Evolutionary conservation across 129 eudicot species (phyloP).

Genomic region (Chrysanthemum seticuspe): DNA sequence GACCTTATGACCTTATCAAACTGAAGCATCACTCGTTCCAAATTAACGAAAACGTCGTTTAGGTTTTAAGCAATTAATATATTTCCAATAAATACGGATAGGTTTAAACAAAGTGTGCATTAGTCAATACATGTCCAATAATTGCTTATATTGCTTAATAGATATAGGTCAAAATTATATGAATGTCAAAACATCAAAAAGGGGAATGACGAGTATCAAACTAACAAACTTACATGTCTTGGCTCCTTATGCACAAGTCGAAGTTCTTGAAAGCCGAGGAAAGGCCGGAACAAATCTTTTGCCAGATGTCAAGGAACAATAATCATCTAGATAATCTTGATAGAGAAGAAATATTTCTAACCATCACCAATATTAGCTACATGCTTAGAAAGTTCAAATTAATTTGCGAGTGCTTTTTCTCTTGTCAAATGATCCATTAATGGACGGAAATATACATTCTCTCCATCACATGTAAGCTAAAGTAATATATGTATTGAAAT

Average conservation of each 20-base stretch:
- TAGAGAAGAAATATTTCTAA: not conserved
- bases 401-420: not conserved
- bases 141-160: not conserved
- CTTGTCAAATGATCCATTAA: not conserved
- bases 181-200: not conserved
- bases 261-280: constrained; percentile 74
- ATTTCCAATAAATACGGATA: too few species aligned
- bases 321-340: not conserved
- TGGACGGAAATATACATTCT: not conserved
- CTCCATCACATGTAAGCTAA: not conserved
- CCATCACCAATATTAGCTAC: not conserved
- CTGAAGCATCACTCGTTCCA: constrained; percentile 5
- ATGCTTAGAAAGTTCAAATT: not conserved
- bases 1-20: constrained; percentile 2
- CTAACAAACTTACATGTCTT: constrained; percentile 67
- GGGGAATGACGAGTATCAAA: constrained; percentile 8
- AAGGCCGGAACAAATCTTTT: constrained; percentile 88
- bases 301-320: constrained; percentile 45
- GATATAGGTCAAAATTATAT: not conserved
- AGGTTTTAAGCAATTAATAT: constrained; percentile 4
- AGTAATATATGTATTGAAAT: not conserved
- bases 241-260: constrained; percentile 96
- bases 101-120: not conserved
- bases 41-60: not conserved
- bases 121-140: not conserved